A percentile compares a stretch with the other conserved stretches of the same genome.
Conservation (phyloP, 1,284 basidiomycete genomes). For the Apiotrichum laibachii region DNA sequence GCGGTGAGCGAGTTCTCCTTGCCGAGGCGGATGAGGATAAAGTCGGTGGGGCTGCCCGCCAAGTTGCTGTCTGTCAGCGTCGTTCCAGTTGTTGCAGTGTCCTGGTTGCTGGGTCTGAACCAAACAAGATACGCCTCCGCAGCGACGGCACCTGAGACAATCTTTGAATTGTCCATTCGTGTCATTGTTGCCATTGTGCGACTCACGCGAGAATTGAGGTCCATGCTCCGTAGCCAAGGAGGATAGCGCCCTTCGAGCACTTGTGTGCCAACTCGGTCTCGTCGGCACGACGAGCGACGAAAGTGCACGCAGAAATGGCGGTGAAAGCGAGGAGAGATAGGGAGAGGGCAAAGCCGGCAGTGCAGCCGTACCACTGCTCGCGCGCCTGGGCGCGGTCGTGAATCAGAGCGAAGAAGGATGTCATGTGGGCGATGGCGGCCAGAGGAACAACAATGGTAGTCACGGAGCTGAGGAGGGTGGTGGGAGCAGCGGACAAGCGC, state of each 20-base stretch:
- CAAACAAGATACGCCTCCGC: no score
- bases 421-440: neutral
- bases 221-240: constrained; percentile 7
- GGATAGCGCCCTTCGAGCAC: neutral
- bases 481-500: no score
- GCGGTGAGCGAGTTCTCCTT: neutral
- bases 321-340: neutral
- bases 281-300: no score
- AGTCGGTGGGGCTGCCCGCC: neutral
- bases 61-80: neutral
- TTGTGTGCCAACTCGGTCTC: neutral
- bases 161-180: neutral
- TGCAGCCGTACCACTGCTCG: neutral
- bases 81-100: no score
- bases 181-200: neutral
- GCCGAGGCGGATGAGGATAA: neutral
- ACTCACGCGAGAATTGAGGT: constrained; percentile 1
- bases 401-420: neutral
- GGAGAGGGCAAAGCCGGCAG: neutral
- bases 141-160: no score
- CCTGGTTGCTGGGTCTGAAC: no score
- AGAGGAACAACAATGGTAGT: neutral
- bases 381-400: neutral
- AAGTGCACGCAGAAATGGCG: neutral
- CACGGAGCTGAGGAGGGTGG: no score